These are phyloP conservation scores for Microbotryum lychnidis-dioicae DNA, from an alignment of 1,284 basidiomycete genomes.

Conservation along the genomic window DNA sequence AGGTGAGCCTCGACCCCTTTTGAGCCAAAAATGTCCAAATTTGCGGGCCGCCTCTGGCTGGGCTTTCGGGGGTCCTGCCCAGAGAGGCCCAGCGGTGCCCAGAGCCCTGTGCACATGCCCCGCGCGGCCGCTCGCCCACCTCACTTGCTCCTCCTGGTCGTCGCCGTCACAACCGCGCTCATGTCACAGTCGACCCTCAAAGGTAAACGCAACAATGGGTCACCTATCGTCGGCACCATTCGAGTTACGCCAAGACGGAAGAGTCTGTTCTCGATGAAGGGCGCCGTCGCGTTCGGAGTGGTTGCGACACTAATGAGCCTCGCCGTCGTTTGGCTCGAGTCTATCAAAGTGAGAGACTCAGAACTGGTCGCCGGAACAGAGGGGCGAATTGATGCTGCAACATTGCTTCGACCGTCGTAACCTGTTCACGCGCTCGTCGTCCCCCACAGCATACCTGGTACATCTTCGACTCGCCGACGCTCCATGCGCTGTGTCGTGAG, in stretches of 20 bases:
- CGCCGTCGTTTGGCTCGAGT: constrained; percentile 19
- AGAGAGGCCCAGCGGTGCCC: too few relatives aligned
- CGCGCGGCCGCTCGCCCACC: background rate
- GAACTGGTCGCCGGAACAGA: background rate
- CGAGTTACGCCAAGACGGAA: background rate
- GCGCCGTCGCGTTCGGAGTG: constrained; percentile 15
- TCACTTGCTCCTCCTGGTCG: background rate
- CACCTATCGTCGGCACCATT: background rate
- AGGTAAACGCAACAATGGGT: background rate
- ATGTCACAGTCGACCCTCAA: background rate
- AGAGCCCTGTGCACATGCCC: too few relatives aligned
- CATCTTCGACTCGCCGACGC: constrained; percentile 56
- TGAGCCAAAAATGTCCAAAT: too few relatives aligned
- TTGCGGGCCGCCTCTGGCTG: too few relatives aligned
- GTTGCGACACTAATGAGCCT: constrained; percentile 16
- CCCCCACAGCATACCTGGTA: constrained; percentile 43
- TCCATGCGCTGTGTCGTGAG: constrained; percentile 62
- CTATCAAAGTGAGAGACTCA: constrained; percentile 24
- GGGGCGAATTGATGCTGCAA: background rate
- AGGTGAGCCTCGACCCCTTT: too few relatives aligned
- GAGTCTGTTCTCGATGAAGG: constrained; percentile 9
- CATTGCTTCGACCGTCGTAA: background rate
- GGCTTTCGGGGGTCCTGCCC: too few relatives aligned
- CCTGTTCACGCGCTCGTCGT: background rate
- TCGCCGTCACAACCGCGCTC: background rate